phyloP scores from a whole-genome alignment of 2,329 filamentous ascomycete species.

The Fusarium succisae region DNA sequence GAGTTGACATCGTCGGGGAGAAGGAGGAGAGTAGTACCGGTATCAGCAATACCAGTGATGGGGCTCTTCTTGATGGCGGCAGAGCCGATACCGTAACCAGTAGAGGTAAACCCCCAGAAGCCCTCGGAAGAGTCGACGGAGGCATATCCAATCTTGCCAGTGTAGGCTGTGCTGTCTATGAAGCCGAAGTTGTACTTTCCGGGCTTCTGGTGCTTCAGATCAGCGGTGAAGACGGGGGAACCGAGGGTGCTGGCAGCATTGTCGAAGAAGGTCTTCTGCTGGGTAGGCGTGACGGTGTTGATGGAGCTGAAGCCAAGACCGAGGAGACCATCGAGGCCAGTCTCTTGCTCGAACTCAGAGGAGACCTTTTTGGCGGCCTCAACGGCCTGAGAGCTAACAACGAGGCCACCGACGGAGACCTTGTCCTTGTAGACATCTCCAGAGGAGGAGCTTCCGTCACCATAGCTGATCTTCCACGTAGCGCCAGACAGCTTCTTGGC shows the following conservation, averaged over 20 bases:
- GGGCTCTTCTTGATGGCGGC: constrained; percentile 44
- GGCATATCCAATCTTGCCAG: constrained; percentile 69
- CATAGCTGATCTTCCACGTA: constrained; percentile 55
- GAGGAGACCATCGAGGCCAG: constrained; percentile 53
- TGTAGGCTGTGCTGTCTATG: constrained; percentile 72
- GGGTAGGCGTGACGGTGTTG: constrained; percentile 53
- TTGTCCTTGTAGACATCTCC: constrained; percentile 56
- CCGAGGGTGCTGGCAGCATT: constrained; percentile 40
- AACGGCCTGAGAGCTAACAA: constrained; percentile 53
- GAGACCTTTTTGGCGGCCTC: constrained; percentile 55
- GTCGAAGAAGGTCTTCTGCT: constrained; percentile 57
- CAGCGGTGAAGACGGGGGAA: constrained; percentile 70
- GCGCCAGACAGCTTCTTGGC: constrained; percentile 50
- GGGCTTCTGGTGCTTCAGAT: constrained; percentile 63
- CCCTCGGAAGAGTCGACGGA: constrained; percentile 67
- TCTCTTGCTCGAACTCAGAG: constrained; percentile 49
- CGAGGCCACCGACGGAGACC: constrained; percentile 54
- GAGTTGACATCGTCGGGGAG: constrained; percentile 62
- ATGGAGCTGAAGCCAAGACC: constrained; percentile 55
- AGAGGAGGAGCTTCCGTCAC: constrained; percentile 53
- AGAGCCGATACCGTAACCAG: constrained; percentile 33
- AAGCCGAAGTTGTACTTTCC: constrained; percentile 80
- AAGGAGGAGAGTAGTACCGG: constrained; percentile 71
- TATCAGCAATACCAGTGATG: constrained; percentile 61
- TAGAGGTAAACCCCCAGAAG: constrained; percentile 68